phyloP scores from a whole-genome alignment of 2,329 filamentous ascomycete genomes.

The Ophiostoma himal-ulmi region DNA sequence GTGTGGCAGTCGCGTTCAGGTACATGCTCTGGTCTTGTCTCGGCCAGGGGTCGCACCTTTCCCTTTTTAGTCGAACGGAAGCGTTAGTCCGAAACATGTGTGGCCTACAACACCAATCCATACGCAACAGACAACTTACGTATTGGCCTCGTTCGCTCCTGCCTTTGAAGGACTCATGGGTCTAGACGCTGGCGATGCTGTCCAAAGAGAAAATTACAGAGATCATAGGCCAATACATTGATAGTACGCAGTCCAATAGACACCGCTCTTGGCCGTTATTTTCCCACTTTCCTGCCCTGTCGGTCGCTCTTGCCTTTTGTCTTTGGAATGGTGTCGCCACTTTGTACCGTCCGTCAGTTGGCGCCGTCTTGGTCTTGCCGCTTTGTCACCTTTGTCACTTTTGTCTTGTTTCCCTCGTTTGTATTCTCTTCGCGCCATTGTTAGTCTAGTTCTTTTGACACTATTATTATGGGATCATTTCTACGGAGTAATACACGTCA shows the following conservation, averaged over 20 bases:
- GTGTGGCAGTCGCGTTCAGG: neutral
- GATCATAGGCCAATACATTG: neutral
- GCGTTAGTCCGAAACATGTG: neutral
- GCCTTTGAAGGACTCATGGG: neutral
- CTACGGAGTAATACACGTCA: neutral
- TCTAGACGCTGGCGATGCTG: neutral
- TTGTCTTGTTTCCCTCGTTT: no score
- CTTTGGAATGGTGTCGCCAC: slow-evolving; percentile 1
- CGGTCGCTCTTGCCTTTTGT: slow-evolving; percentile 1
- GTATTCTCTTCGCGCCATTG: no score
- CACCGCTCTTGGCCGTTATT: neutral
- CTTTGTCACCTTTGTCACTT: no score
- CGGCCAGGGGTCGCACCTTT: slow-evolving; percentile 2
- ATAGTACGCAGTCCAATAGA: neutral
- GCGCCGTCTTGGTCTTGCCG: neutral
- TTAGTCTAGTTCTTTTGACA: no score
- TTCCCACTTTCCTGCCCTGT: neutral
- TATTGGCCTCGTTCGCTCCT: slow-evolving; percentile 4
- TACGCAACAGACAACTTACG: slow-evolving; percentile 1
- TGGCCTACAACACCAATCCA: neutral
- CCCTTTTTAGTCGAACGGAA: neutral
- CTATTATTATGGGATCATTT: neutral
- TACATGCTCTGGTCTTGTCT: neutral
- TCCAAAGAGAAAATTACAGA: neutral
- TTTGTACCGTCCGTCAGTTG: neutral